Evolutionary conservation across 768 basidiomycete species (phyloP).

Genomic region (Serendipita sp.): DNA sequence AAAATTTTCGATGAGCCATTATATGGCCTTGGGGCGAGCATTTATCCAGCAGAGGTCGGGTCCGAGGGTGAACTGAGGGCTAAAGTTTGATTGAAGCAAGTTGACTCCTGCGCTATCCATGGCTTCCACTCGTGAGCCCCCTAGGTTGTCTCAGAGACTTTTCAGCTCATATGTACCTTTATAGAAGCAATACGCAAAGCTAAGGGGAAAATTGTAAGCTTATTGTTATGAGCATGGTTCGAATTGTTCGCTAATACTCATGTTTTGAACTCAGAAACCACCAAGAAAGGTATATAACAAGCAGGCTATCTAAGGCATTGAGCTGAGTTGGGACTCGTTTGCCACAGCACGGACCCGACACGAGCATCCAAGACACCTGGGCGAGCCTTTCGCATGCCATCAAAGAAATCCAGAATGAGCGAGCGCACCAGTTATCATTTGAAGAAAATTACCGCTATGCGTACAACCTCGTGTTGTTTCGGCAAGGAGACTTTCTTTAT

Average conservation of each 20-base stretch:
- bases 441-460: conserved; percentile 90
- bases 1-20: not conserved
- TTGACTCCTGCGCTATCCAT: not conserved
- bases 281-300: conserved; percentile 11
- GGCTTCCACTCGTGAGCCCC: not conserved
- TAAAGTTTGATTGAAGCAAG: not conserved
- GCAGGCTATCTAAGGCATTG: not conserved
- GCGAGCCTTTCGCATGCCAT: conserved; percentile 66
- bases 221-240: not conserved
- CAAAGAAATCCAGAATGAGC: conserved; percentile 85
- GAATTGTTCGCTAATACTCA: not conserved
- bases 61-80: not conserved
- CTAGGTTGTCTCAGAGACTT: not conserved
- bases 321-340: not conserved
- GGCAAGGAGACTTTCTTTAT: conserved; percentile 73
- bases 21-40: not conserved
- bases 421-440: conserved; percentile 73
- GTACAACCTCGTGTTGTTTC: conserved; percentile 84
- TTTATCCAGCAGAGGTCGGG: not conserved
- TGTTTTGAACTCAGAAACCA: conserved; percentile 10
- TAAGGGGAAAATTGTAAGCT: not conserved
- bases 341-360: conserved; percentile 48
- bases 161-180: not conserved
- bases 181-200: not conserved
- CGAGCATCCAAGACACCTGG: conserved; percentile 78